Percentiles rank a stretch among this genome's conserved stretches.
These are phyloP conservation scores for Fonsecaea multimorphosa DNA, from an alignment of 2,329 filamentous ascomycete genomes.

Conservation along the genomic window DNA sequence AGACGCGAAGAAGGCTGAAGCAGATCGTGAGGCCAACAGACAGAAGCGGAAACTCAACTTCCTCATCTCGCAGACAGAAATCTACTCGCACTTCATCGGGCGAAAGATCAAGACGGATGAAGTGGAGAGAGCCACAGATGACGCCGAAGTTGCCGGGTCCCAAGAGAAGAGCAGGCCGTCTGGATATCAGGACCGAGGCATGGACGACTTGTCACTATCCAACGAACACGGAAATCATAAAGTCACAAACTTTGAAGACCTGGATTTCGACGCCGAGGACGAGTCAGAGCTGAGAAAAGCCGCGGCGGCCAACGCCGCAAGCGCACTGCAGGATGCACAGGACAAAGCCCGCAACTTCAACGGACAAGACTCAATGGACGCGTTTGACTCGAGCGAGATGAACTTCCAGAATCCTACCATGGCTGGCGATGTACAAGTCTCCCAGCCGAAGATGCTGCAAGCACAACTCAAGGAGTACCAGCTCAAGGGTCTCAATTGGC, in stretches of 20 bases:
- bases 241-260: conserved; percentile 90
- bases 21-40: conserved; percentile 93
- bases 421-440: conserved; percentile 89
- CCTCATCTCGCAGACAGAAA: conserved; percentile 96
- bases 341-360: conserved; percentile 94
- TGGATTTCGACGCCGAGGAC: conserved; percentile 95
- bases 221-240: conserved; percentile 62
- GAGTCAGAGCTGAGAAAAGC: conserved; percentile 80
- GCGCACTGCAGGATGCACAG: conserved; percentile 92
- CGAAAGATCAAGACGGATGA: conserved; percentile 99
- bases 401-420: conserved; percentile 99
- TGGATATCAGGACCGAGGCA: conserved; percentile 52
- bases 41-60: conserved; percentile 99
- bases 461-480: conserved; percentile 98
- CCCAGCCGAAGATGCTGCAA: conserved; percentile 91
- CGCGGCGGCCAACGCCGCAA: conserved; percentile 94
- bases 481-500: conserved; percentile 98
- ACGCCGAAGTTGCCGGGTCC: conserved; percentile 69
- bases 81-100: conserved; percentile 99
- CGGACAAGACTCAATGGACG: conserved; percentile 66
- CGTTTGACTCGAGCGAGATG: conserved; percentile 94
- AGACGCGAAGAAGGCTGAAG: conserved; percentile 94
- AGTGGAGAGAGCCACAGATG: conserved; percentile 87
- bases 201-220: conserved; percentile 56
- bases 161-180: conserved; percentile 43